These are phyloP conservation scores for Ceratocystis albifundus DNA, from an alignment of 2,329 filamentous ascomycete genomes.

Conservation along the genomic window DNA sequence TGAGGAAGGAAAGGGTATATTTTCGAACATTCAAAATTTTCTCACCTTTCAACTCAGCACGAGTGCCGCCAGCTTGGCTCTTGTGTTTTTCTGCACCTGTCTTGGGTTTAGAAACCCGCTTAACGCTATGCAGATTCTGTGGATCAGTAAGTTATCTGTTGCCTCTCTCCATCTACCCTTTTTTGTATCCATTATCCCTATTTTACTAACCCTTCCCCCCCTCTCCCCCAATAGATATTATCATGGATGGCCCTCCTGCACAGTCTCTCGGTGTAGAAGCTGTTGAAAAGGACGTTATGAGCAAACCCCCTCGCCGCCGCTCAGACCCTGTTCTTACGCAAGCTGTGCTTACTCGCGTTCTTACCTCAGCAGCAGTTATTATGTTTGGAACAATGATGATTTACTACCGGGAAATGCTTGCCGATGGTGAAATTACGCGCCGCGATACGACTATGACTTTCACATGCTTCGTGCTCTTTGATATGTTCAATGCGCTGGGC, in stretches of 20 bases:
- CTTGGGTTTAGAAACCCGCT: constrained; percentile 90
- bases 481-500: constrained; percentile 97
- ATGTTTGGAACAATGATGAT: constrained; percentile 85
- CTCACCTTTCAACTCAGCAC: constrained; percentile 97
- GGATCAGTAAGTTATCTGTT: constrained; percentile 71
- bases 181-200: neutral
- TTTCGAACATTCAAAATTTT: constrained; percentile 99
- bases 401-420: constrained; percentile 82
- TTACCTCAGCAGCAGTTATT: constrained; percentile 79
- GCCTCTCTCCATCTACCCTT: neutral
- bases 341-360: constrained; percentile 67
- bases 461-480: constrained; percentile 95
- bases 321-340: constrained; percentile 84
- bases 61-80: constrained; percentile 79
- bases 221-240: constrained; percentile 58
- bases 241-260: constrained; percentile 97
- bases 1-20: constrained; percentile 97
- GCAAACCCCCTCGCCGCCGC: constrained; percentile 68
- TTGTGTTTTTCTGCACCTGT: constrained; percentile 86
- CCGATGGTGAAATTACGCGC: constrained; percentile 69
- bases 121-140: constrained; percentile 98
- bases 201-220: constrained; percentile 23
- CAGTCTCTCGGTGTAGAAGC: constrained; percentile 93
- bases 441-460: constrained; percentile 99
- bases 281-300: constrained; percentile 91